Conservation (phyloP, 805 yeast species). For the Metschnikowia amazonensis region DNA sequence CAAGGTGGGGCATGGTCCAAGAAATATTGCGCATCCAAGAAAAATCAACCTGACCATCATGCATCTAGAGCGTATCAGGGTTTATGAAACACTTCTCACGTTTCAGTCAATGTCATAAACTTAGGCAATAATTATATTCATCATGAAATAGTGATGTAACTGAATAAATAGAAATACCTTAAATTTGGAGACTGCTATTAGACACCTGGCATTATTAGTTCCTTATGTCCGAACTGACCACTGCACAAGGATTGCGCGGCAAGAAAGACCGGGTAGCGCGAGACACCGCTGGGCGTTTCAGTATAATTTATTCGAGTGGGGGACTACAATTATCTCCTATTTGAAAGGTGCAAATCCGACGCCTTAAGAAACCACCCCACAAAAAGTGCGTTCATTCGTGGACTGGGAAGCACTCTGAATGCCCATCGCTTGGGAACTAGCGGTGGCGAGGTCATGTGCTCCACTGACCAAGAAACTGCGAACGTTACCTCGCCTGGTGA, state of each 20-base stretch:
- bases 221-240: background rate
- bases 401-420: background rate
- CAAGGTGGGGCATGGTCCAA: slow-evolving; percentile 4
- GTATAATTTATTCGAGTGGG: background rate
- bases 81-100: background rate
- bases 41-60: background rate
- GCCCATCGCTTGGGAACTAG: background rate
- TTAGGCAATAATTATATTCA: no score
- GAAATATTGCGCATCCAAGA: slow-evolving; percentile 6
- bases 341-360: background rate
- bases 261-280: slow-evolving; percentile 3
- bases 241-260: background rate
- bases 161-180: no score
- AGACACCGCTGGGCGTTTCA: background rate
- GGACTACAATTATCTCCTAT: background rate
- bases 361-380: background rate
- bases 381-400: background rate
- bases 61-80: background rate
- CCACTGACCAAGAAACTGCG: slow-evolving; percentile 1
- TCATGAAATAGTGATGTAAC: no score
- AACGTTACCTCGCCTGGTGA: background rate
- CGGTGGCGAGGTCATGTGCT: slow-evolving; percentile 6
- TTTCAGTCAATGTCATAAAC: no score
- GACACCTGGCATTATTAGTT: background rate
- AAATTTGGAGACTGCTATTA: no score